These are phyloP conservation scores for Kingdonia uniflora DNA, from an alignment of 164 flowering plant species.

Conservation along the genomic window DNA sequence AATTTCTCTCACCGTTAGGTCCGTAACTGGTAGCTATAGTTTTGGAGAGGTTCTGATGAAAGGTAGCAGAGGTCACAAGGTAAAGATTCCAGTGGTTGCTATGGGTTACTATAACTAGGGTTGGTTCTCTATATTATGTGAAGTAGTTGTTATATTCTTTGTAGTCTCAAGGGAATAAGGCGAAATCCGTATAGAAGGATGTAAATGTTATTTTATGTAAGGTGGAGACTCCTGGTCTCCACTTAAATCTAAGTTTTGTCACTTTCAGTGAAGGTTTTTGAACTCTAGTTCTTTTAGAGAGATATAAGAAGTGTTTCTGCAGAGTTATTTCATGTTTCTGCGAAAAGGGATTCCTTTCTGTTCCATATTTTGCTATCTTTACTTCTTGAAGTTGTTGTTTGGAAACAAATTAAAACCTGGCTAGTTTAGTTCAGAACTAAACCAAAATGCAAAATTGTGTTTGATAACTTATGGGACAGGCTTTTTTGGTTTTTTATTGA, in stretches of 20 bases:
- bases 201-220: slow-evolving; percentile 11
- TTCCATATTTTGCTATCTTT: too few relatives aligned
- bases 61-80: slow-evolving; percentile 93
- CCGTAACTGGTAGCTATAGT: slow-evolving; percentile 65
- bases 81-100: slow-evolving; percentile 83
- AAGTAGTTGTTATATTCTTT: slow-evolving; percentile 46
- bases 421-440: too few relatives aligned
- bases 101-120: slow-evolving; percentile 68
- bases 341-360: too few relatives aligned
- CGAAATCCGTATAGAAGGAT: slow-evolving; percentile 5
- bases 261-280: slow-evolving; percentile 7
- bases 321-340: too few relatives aligned
- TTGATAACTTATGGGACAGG: too few relatives aligned
- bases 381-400: too few relatives aligned
- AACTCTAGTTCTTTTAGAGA: not conserved
- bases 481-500: too few relatives aligned
- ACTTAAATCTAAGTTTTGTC: slow-evolving; percentile 11
- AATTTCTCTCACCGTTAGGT: slow-evolving; percentile 60
- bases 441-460: too few relatives aligned
- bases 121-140: slow-evolving; percentile 8
- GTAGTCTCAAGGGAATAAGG: slow-evolving; percentile 43
- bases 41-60: slow-evolving; percentile 83
- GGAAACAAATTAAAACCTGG: too few relatives aligned
- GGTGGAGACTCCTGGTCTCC: slow-evolving; percentile 27
- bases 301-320: not conserved